These are phyloP conservation scores for Penicillium verhagenii DNA, from an alignment of 495 filamentous ascomycete genomes.

Conservation along the genomic window DNA sequence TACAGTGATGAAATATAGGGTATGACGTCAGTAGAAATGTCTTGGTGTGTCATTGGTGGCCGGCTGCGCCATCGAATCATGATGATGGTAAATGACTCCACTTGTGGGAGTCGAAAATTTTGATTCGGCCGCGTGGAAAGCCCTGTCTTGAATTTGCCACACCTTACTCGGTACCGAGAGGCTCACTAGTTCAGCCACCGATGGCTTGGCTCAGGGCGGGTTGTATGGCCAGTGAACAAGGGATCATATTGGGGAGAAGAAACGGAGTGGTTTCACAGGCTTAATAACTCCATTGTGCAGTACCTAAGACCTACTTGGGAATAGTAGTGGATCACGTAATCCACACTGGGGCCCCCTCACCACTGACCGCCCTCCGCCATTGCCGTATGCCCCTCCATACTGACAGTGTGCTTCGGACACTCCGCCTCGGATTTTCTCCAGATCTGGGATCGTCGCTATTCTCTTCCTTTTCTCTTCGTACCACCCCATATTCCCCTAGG, in stretches of 20 bases:
- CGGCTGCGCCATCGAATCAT: slow-evolving; percentile 4
- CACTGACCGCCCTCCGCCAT: background rate
- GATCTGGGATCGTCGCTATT: background rate
- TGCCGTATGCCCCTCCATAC: background rate
- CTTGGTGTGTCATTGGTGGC: background rate
- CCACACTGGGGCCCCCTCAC: background rate
- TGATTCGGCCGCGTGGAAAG: background rate
- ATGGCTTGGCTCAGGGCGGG: background rate
- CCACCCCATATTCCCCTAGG: background rate
- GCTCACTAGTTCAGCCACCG: slow-evolving; percentile 5
- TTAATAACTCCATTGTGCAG: background rate
- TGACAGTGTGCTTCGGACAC: background rate
- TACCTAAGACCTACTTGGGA: background rate
- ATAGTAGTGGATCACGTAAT: background rate
- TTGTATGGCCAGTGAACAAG: background rate
- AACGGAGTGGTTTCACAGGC: background rate
- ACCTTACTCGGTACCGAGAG: slow-evolving; percentile 4
- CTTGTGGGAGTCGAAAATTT: background rate
- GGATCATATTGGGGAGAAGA: background rate
- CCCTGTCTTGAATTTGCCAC: background rate
- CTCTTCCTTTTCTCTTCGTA: background rate
- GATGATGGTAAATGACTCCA: slow-evolving; percentile 7
- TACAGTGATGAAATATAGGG: background rate
- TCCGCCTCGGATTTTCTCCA: background rate
- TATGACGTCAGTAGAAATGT: slow-evolving; percentile 4